A percentile compares a stretch with the other conserved stretches of the same genome.
Evolutionary conservation across 129 eudicot species (phyloP).

Genomic region (Flaveria bidentis): DNA sequence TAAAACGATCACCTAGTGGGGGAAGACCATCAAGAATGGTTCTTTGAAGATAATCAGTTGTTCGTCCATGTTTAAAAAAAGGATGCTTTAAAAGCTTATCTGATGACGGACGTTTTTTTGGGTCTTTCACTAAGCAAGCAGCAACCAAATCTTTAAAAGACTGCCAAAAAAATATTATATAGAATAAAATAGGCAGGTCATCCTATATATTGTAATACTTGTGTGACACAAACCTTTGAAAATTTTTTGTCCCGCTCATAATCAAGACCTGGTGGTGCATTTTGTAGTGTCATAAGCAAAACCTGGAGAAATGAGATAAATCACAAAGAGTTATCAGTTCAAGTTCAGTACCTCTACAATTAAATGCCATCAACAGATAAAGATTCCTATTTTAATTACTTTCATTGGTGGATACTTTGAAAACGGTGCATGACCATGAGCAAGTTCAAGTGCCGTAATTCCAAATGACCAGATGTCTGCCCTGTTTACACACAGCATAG

Average conservation of each 20-base stretch:
- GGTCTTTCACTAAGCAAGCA: slow-evolving; percentile 97
- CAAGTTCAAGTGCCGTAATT: slow-evolving; percentile 98
- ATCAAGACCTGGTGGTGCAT: slow-evolving; percentile 98
- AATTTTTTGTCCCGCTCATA: slow-evolving; percentile 91
- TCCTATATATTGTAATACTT: background rate
- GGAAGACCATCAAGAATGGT: slow-evolving; percentile 70
- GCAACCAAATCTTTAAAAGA: slow-evolving; percentile 93
- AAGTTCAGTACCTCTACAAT: background rate
- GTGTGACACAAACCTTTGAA: slow-evolving; percentile 66
- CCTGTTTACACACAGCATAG: slow-evolving; percentile 51
- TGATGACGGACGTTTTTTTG: slow-evolving; percentile 87
- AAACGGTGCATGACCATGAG: slow-evolving; percentile 98
- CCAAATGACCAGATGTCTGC: slow-evolving; percentile 99
- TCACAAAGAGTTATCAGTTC: slow-evolving; percentile 10
- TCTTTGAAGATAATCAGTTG: slow-evolving; percentile 67
- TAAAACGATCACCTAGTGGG: slow-evolving; percentile 84
- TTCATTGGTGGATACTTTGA: slow-evolving; percentile 99
- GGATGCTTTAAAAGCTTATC: slow-evolving; percentile 89
- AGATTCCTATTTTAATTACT: slow-evolving; percentile 40
- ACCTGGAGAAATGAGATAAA: slow-evolving; percentile 47
- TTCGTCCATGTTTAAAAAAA: slow-evolving; percentile 76
- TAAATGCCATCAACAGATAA: background rate
- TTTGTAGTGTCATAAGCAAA: slow-evolving; percentile 90
- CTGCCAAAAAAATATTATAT: slow-evolving; percentile 38
- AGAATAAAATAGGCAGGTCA: slow-evolving; percentile 8